Conservation (phyloP, 192 early-diverging fungal species). For the Anaeromyces robustus region DNA sequence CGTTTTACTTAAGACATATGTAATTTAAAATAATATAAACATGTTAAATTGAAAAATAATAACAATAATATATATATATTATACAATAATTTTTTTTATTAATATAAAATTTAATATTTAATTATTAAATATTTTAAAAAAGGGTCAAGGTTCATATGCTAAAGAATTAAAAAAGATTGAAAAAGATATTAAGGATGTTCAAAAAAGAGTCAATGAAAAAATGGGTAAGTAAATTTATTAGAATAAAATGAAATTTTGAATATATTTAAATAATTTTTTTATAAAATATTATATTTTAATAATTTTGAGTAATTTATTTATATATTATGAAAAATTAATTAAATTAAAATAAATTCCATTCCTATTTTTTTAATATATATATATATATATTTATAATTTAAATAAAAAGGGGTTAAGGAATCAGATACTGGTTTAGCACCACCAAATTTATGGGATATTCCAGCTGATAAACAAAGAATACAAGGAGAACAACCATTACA, state of each 20-base stretch:
- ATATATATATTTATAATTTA: not conserved
- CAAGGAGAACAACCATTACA: slow-evolving; percentile 86
- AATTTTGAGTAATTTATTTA: too few relatives aligned
- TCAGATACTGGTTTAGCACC: slow-evolving; percentile 94
- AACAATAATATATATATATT: too few relatives aligned
- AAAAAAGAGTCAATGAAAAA: slow-evolving; percentile 97
- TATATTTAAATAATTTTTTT: too few relatives aligned
- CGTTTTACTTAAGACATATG: slow-evolving; percentile 83
- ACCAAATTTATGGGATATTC: slow-evolving; percentile 97
- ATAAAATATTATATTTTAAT: too few relatives aligned
- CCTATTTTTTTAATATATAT: not conserved
- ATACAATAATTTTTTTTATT: too few relatives aligned
- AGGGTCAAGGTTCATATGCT: slow-evolving; percentile 97
- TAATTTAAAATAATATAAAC: slow-evolving; percentile 14
- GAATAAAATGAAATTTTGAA: too few relatives aligned
- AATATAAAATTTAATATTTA: not conserved
- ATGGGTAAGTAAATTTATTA: slow-evolving; percentile 45
- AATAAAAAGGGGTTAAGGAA: slow-evolving; percentile 76
- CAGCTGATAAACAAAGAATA: slow-evolving; percentile 96
- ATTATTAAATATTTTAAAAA: not conserved
- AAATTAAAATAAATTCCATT: too few relatives aligned
- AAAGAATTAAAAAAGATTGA: slow-evolving; percentile 88
- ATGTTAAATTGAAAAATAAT: too few relatives aligned
- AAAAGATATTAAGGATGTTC: slow-evolving; percentile 87
- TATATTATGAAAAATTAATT: too few relatives aligned